These are phyloP conservation scores for Brassica carinata DNA, from an alignment of 345 rosid species.

Conservation along the genomic window DNA sequence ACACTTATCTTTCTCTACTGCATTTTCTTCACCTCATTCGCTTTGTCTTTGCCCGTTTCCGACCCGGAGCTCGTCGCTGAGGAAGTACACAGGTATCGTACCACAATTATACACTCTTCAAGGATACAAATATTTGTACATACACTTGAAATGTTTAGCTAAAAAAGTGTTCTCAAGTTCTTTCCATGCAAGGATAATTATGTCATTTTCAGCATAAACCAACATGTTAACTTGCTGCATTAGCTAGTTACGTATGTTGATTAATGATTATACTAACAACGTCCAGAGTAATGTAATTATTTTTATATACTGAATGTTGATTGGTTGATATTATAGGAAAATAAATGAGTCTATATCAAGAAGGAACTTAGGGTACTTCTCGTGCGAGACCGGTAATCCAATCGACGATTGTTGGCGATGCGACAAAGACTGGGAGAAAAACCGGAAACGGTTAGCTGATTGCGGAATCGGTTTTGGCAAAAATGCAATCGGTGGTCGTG, in stretches of 20 bases:
- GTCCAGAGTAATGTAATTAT: conserved; percentile 12
- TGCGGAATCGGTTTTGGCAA: conserved; percentile 85
- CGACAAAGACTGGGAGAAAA: conserved; percentile 73
- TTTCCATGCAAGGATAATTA: background rate
- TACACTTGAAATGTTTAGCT: background rate
- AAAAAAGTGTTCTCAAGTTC: background rate
- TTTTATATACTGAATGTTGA: too few relatives aligned
- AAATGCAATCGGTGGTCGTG: conserved; percentile 73
- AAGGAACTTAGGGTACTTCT: conserved; percentile 66
- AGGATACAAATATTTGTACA: background rate
- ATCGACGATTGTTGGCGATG: conserved; percentile 89
- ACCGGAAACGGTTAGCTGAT: conserved; percentile 68
- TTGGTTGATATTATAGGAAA: conserved; percentile 43
- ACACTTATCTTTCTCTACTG: conserved; percentile 34
- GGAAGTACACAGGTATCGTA: conserved; percentile 62
- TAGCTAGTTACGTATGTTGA: background rate
- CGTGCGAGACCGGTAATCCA: conserved; percentile 79
- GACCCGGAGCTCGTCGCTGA: conserved; percentile 61
- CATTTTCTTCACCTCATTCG: conserved; percentile 40
- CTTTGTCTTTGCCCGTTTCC: conserved; percentile 52
- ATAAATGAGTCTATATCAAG: conserved; percentile 59
- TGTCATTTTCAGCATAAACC: background rate
- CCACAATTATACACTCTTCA: background rate
- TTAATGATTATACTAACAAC: background rate
- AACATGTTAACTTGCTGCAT: conserved; percentile 5